A percentile compares a stretch with the other conserved stretches of the same genome.
phyloP scores from a whole-genome alignment of 306 rosid species.

The Casuarina glauca region DNA sequence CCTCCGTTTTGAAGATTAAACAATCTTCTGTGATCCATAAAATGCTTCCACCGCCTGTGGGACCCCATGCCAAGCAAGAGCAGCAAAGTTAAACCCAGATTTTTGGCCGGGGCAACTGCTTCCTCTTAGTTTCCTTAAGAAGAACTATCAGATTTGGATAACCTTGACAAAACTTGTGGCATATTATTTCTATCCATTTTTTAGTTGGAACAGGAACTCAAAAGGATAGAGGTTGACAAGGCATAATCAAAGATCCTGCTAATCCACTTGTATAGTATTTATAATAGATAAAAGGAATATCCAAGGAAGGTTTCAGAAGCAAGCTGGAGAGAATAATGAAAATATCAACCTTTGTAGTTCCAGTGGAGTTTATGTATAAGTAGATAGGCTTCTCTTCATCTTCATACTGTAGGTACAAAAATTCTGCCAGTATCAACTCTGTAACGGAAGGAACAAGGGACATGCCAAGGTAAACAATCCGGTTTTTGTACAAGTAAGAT shows the following conservation, averaged over 20 bases:
- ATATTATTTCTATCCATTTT: neutral
- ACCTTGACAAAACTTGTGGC: neutral
- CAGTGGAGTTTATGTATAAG: slow-evolving; percentile 90
- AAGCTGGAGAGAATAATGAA: neutral
- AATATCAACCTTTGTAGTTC: slow-evolving; percentile 77
- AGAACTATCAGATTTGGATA: neutral
- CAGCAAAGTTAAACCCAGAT: neutral
- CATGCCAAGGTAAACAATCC: slow-evolving; percentile 95
- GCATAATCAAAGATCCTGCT: neutral
- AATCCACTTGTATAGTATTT: neutral
- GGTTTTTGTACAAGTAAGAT: slow-evolving; percentile 84
- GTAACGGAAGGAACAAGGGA: slow-evolving; percentile 91
- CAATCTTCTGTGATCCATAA: neutral
- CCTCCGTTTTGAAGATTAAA: neutral
- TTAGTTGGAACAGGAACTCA: neutral
- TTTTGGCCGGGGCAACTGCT: neutral
- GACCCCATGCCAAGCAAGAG: neutral
- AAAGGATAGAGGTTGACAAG: neutral
- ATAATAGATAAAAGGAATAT: neutral
- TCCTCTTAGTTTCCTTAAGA: slow-evolving; percentile 5
- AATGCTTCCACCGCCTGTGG: neutral
- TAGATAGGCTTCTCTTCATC: slow-evolving; percentile 81
- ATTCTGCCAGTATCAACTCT: slow-evolving; percentile 89
- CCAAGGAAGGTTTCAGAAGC: neutral
- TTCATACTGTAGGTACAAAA: slow-evolving; percentile 86